A percentile compares a stretch with the other conserved stretches of the same genome.
phyloP scores from a whole-genome alignment of 345 rosid genomes.

The Rubroshorea leprosula region DNA sequence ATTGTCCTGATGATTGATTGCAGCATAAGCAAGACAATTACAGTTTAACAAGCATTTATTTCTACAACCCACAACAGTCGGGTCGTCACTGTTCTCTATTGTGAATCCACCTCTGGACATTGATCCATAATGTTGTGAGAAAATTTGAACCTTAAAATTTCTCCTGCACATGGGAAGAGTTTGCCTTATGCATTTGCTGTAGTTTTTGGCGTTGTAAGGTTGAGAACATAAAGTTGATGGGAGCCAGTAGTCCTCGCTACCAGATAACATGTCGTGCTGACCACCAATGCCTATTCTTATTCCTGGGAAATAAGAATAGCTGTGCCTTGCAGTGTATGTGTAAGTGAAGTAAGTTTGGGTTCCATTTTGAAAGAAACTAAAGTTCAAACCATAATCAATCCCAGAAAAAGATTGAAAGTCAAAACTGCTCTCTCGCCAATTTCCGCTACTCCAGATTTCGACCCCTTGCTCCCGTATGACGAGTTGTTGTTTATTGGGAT shows the following conservation, averaged over 20 bases:
- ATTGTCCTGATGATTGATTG: constrained; percentile 6
- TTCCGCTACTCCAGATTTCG: background rate
- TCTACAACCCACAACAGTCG: background rate
- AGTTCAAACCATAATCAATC: background rate
- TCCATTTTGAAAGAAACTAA: background rate
- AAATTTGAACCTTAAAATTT: background rate
- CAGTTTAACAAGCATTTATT: constrained; percentile 25
- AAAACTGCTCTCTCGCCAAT: background rate
- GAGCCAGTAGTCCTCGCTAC: no score
- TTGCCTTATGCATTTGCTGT: no score
- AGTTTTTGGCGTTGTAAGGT: background rate
- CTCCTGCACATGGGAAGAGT: no score
- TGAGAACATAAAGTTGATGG: background rate
- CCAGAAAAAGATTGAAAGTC: no score
- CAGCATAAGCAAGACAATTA: constrained; percentile 41
- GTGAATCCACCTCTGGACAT: background rate
- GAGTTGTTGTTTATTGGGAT: background rate
- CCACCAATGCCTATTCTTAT: background rate
- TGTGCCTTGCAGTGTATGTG: background rate
- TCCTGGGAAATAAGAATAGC: background rate
- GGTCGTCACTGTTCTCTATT: background rate
- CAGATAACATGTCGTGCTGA: background rate
- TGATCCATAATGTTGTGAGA: background rate
- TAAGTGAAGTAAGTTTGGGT: background rate
- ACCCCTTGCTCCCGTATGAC: background rate